Evolutionary conservation across 257 asterid genomes (phyloP), one percentile per base, ranked within the genome.

Genomic region (Jaltomata sinuosa): DNA sequence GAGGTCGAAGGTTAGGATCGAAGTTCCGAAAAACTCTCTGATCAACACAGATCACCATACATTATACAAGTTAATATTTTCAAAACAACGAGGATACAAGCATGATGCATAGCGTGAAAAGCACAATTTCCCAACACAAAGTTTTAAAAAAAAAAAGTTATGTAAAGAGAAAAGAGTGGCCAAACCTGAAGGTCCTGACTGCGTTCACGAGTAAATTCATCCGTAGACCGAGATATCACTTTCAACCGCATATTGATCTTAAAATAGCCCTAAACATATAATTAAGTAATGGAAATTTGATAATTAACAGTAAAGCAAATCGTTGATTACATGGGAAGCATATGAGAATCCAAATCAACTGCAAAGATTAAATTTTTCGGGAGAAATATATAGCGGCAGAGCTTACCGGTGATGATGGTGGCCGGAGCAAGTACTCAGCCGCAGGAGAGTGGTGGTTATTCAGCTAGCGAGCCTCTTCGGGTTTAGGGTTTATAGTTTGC

Each of bases 131-230:
- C 18, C 29, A 69, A 69, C 78, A 69, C 0, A 36, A 22, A 36
- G 29, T 15, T n/a, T n/a, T 71, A 14, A 27, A 12, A 79, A 79
- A 29, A 5, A 3, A 36, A 21, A 25, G 14, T n/a, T n/a, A 47
- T 42, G 67, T n/a, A 4, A 6, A 14, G 11, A 12, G 29, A 27
- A 72, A 1, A 81, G 74, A 67, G 64, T 53, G 38, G 45, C 25
- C 59, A 40, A 86, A 94, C 98, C 97, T 96, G 99, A 80, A 96
- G 98, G 87, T 96, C 99, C 85, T 93, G 94, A 90, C 99, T 96
- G 82, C 99, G 92, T 90, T 94, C 99, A 21, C 98, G 96, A 22
- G 99, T 96, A 91, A 93, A 96, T 36, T 94, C 98, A 80, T 94
- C 97, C 1, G 94, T 86, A 80, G 98, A 90, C 42, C 99, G 97